A percentile compares a stretch with the other conserved stretches of the same genome.
Evolutionary conservation across 805 yeast species (phyloP).

Genomic region (Ogataea allantospora): DNA sequence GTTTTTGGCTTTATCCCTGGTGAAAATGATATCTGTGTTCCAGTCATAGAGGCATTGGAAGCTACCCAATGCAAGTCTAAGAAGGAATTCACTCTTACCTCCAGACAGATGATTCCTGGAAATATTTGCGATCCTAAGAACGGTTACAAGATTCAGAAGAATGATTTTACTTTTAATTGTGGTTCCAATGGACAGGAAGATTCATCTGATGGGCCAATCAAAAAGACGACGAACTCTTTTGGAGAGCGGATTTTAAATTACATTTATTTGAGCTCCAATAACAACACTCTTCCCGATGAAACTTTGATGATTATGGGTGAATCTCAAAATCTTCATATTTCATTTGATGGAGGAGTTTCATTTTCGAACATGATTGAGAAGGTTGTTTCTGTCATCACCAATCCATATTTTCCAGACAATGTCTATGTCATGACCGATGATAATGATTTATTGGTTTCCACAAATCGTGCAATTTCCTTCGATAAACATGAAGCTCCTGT

Average conservation of each 20-base stretch:
- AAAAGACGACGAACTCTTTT: too few species aligned
- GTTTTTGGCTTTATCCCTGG: conserved; percentile 43
- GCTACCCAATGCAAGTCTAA: conserved; percentile 24
- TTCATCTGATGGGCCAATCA: too few species aligned
- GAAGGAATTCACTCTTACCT: conserved; percentile 23
- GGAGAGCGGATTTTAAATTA: conserved; percentile 55
- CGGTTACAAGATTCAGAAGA: conserved; percentile 20
- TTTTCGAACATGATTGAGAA: conserved; percentile 41
- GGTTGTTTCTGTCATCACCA: conserved; percentile 56
- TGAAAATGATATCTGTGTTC: conserved; percentile 48
- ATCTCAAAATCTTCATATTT: conserved; percentile 52
- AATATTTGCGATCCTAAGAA: conserved; percentile 24
- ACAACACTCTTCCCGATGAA: conserved; percentile 48
- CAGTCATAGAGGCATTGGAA: conserved; percentile 20
- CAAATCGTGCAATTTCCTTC: conserved; percentile 67
- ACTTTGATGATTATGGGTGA: conserved; percentile 61
- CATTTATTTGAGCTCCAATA: conserved; percentile 57
- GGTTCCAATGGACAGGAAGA: too few species aligned
- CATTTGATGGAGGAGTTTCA: conserved; percentile 65
- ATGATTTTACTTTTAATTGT: conserved; percentile 38
- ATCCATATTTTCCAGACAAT: conserved; percentile 57
- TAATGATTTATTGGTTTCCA: conserved; percentile 54
- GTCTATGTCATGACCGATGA: conserved; percentile 52
- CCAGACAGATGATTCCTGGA: conserved; percentile 28
- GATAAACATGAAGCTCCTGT: conserved; percentile 48